phyloP scores from a whole-genome alignment of 106 monocot species.

The Posidonia australis region DNA sequence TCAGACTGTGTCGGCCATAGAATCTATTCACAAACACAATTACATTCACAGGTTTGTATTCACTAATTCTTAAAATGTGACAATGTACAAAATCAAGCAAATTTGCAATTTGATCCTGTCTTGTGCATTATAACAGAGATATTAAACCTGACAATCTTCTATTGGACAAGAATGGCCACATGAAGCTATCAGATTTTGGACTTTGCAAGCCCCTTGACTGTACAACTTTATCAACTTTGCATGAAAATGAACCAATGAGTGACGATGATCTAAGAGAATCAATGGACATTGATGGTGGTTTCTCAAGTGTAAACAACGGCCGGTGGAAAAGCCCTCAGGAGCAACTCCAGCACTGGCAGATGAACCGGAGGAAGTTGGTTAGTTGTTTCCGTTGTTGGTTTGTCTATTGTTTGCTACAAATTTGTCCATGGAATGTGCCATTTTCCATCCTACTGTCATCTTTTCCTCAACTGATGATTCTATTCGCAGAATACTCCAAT shows the following conservation, averaged over 20 bases:
- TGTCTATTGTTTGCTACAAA: not conserved
- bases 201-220: conserved; percentile 96
- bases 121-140: conserved; percentile 51
- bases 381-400: not conserved
- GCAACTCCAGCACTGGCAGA: conserved; percentile 97
- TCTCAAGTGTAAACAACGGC: conserved; percentile 42
- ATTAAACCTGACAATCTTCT: conserved; percentile 98
- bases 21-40: conserved; percentile 94
- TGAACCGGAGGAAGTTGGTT: conserved; percentile 89
- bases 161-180: conserved; percentile 91
- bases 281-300: conserved; percentile 85
- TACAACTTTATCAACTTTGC: conserved; percentile 66
- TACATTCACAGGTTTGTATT: conserved; percentile 83
- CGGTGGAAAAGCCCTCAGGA: conserved; percentile 83
- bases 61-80: not conserved
- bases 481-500: too few relatives aligned
- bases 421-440: not conserved
- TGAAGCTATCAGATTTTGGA: conserved; percentile 98
- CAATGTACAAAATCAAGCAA: not conserved
- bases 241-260: conserved; percentile 82
- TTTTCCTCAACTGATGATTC: too few relatives aligned
- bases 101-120: not conserved
- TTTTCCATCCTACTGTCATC: not conserved
- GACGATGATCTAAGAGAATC: conserved; percentile 83
- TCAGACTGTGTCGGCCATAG: conserved; percentile 85